Percentiles rank a stretch among this genome's conserved stretches.
phyloP scores from a whole-genome alignment of 306 rosid genomes.

The Prunus salicina region DNA sequence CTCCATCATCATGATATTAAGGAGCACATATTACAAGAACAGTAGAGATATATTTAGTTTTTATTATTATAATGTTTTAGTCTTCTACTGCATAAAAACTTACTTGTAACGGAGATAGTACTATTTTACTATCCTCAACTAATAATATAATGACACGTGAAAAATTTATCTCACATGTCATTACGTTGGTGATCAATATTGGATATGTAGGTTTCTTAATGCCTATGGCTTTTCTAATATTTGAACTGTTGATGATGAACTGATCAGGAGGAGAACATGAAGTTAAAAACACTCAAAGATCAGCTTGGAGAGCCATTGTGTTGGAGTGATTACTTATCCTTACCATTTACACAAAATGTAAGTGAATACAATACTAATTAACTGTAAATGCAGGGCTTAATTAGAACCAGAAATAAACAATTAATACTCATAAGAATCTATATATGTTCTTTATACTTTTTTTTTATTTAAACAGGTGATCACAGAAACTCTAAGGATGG shows the following conservation, averaged over 20 bases:
- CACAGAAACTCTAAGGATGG: constrained; percentile 82
- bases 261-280: constrained; percentile 76
- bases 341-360: constrained; percentile 88
- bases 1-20: background rate
- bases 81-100: too few species aligned
- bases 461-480: constrained; percentile 52
- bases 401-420: background rate
- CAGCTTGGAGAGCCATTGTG: constrained; percentile 61
- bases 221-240: background rate
- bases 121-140: too few species aligned
- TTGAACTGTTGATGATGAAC: constrained; percentile 13
- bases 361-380: background rate
- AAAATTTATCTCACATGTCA: too few species aligned
- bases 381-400: background rate
- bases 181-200: background rate
- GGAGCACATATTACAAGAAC: background rate
- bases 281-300: constrained; percentile 62
- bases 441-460: too few species aligned
- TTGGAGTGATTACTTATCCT: constrained; percentile 83
- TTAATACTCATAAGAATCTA: background rate
- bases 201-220: too few species aligned
- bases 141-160: too few species aligned
- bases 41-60: background rate
- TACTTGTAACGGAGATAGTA: too few species aligned
- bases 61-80: background rate